phyloP scores from a whole-genome alignment of 345 rosid genomes.

The Euclidium syriacum region DNA sequence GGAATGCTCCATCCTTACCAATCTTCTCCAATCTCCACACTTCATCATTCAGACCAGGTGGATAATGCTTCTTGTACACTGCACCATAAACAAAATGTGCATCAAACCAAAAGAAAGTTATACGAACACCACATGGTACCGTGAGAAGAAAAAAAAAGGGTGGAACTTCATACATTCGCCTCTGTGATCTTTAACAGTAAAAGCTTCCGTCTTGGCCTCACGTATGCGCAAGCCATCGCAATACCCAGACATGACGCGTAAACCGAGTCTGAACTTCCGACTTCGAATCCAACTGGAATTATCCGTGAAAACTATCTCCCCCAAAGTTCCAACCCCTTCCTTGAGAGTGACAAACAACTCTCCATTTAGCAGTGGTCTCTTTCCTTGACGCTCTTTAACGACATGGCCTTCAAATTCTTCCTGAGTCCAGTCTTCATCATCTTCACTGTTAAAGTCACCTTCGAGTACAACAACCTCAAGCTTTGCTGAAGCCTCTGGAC shows the following conservation, averaged over 20 bases:
- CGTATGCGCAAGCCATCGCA: conserved; percentile 78
- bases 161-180: conserved; percentile 67
- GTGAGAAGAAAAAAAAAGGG: not conserved
- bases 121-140: conserved; percentile 5
- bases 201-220: conserved; percentile 98
- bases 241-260: conserved; percentile 67
- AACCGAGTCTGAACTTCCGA: conserved; percentile 92
- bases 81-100: conserved; percentile 15
- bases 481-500: conserved; percentile 73
- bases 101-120: conserved; percentile 9
- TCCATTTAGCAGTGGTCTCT: conserved; percentile 86
- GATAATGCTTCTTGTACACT: conserved; percentile 99
- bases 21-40: conserved; percentile 99
- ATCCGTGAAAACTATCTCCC: conserved; percentile 87
- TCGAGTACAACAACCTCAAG: conserved; percentile 91
- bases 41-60: conserved; percentile 76
- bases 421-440: conserved; percentile 86
- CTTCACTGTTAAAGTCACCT: conserved; percentile 90
- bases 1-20: conserved; percentile 98
- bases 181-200: conserved; percentile 93
- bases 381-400: conserved; percentile 94
- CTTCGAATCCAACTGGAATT: conserved; percentile 99
- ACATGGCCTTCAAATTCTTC: conserved; percentile 94
- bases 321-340: conserved; percentile 96
- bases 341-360: conserved; percentile 84